Conservation (phyloP, 2,329 filamentous ascomycete genomes). For the Trichocomaceae sp. region DNA sequence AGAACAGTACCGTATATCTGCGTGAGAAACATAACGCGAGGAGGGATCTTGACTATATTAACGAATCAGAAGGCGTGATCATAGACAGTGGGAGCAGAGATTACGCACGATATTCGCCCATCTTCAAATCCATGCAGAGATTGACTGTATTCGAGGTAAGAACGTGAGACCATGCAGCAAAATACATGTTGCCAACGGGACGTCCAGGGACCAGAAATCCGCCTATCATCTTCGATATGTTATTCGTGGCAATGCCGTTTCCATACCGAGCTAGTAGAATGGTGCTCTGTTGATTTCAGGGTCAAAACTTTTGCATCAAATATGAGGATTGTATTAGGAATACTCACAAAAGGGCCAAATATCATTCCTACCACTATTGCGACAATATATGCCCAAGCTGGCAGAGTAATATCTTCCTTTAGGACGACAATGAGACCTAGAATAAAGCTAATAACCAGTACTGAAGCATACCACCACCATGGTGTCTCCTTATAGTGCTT, state of each 20-base stretch:
- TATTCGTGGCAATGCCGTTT: conserved; percentile 54
- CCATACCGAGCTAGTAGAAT: conserved; percentile 49
- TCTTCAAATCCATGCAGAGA: conserved; percentile 50
- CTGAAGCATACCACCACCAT: conserved; percentile 29
- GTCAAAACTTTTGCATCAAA: neutral
- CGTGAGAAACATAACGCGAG: conserved; percentile 14
- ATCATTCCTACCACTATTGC: conserved; percentile 24
- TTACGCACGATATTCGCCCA: conserved; percentile 51
- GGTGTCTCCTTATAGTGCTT: conserved; percentile 48
- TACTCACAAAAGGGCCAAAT: conserved; percentile 19
- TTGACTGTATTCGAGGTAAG: conserved; percentile 48
- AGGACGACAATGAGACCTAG: conserved; percentile 23
- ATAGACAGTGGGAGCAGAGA: rapidly evolving
- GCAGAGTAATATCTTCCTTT: conserved; percentile 27
- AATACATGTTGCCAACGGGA: conserved; percentile 54
- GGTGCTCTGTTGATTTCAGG: conserved; percentile 35
- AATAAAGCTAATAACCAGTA: conserved; percentile 26
- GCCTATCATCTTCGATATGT: conserved; percentile 52
- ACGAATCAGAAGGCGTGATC: neutral
- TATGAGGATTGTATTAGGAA: neutral
- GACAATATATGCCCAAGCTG: conserved; percentile 29
- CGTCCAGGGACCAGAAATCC: conserved; percentile 47
- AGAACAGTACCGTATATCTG: conserved; percentile 13
- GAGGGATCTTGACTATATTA: conserved; percentile 13
- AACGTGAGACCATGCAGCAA: conserved; percentile 54